These are phyloP conservation scores for Aechmea fasciata DNA, from an alignment of 176 grass and related monocot genomes.

Conservation along the genomic window DNA sequence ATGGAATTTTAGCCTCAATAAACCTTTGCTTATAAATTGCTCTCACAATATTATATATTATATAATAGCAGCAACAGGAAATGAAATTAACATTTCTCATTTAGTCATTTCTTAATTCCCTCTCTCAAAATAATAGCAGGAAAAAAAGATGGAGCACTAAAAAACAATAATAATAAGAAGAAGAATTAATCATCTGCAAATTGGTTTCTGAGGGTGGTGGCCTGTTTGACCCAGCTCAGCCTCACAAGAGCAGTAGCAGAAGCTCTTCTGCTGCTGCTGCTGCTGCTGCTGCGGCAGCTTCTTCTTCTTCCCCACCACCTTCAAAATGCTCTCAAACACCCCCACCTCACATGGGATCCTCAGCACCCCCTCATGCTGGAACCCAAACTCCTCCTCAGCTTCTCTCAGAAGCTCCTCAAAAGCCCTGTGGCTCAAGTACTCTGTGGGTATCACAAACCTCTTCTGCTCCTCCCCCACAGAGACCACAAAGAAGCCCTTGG, in stretches of 20 bases:
- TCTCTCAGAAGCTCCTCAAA: conserved; percentile 70
- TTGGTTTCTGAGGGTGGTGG: conserved; percentile 1
- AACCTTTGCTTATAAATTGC: conserved; percentile 23
- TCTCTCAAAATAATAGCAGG: conserved; percentile 49
- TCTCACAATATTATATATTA: conserved; percentile 25
- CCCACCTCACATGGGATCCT: conserved; percentile 75
- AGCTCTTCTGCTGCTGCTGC: background rate
- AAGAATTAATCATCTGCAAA: conserved; percentile 40
- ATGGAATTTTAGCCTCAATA: conserved; percentile 10
- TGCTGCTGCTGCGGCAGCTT: too few species aligned
- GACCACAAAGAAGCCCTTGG: conserved; percentile 70
- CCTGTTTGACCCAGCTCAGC: conserved; percentile 31
- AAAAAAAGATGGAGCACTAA: conserved; percentile 34
- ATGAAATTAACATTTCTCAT: conserved; percentile 3
- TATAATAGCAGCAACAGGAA: conserved; percentile 28
- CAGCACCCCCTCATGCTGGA: conserved; percentile 69
- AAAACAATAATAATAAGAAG: background rate
- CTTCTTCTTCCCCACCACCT: conserved; percentile 47
- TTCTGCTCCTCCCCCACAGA: conserved; percentile 84
- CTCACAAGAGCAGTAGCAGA: conserved; percentile 46
- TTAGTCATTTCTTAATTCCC: conserved; percentile 45
- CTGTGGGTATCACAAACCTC: conserved; percentile 89
- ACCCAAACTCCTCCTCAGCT: conserved; percentile 90
- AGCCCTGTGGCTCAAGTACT: conserved; percentile 60
- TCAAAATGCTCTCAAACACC: conserved; percentile 52